Conservation (phyloP, 176 grass and related monocot species). For the Aegilops longissima region DNA sequence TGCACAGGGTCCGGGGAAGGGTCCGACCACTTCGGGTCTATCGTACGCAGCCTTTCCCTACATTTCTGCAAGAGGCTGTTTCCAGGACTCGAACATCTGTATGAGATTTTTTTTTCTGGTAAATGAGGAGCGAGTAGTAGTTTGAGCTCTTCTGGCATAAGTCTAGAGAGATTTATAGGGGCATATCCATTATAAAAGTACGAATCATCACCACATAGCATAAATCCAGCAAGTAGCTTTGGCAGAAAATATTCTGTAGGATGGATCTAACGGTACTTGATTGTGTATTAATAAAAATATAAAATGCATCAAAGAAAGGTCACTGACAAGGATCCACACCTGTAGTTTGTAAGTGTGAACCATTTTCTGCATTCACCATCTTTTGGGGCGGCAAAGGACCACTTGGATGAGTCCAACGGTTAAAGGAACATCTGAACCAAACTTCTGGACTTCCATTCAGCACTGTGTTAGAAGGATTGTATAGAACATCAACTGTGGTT, state of each 20-base stretch:
- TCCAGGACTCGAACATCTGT: not conserved
- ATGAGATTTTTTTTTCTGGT: conserved; percentile 11
- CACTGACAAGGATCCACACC: conserved; percentile 36
- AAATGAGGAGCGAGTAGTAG: conserved; percentile 2
- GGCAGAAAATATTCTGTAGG: not conserved
- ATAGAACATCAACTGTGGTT: conserved; percentile 65
- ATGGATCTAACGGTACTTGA: not conserved
- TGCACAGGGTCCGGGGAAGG: no score
- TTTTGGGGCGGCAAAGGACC: conserved; percentile 78
- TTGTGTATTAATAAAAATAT: not conserved
- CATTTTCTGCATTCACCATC: conserved; percentile 66
- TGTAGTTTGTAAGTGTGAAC: conserved; percentile 72
- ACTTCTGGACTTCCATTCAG: conserved; percentile 79
- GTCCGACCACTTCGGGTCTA: no score
- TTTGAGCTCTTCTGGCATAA: conserved; percentile 2
- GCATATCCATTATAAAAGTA: not conserved
- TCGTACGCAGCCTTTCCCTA: no score
- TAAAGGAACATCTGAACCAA: conserved; percentile 94
- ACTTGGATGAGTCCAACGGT: conserved; percentile 76
- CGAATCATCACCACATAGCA: conserved; percentile 6
- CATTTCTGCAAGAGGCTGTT: no score
- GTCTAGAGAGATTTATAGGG: not conserved
- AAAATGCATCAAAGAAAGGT: conserved; percentile 10
- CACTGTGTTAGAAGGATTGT: conserved; percentile 91
- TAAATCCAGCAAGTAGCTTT: conserved; percentile 15